Base-by-base conservation (phyloP, 345 rosid species). In the Populus euphratica region DNA sequence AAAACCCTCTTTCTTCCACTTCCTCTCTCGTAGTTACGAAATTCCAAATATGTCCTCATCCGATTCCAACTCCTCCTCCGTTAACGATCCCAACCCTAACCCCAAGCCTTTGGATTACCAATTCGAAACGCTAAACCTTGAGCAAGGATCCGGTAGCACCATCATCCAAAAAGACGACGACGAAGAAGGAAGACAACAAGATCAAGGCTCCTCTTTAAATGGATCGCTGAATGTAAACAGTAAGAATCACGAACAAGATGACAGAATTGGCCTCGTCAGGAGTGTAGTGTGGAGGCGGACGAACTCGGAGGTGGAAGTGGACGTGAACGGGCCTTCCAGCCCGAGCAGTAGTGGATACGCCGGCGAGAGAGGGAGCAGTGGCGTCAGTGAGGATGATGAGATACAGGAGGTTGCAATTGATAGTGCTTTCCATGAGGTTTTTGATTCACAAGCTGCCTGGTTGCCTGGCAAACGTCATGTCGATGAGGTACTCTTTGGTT, bases 271-370 rank as follows among this genome's bases (percentile, higher is more conserved):
- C 33, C 82, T 76, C 59, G 77, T 44, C 10, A 75, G 74, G 75
- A 47, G 83, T 59, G 81, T 73, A 21, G 75, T 66, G 27, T 78
- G 81, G 82, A 38, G 79, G 74, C 83, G 87, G 84, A 80, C 74
- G 80, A 89, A 85, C 72, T 84, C 85, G 80, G 93, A 86, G 78
- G 75, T 86, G 56, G 91, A 90, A 80, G 89, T 84, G 82, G 94
- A 86, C 44, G 86, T 84, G 82, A 92, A 86, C 44, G 86, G 82
- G 70, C 90, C 87, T 72, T 78, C 86, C 44, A 93, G 97, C 79
- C 95, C 99, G 27, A 90, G 93, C 65, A 96, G 97, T 70, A 93
- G 99, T 43, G 98, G 99, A 12, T 96, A 93, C 73, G 99, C 93
- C 4, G 98, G 94, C 33, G 98, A 86, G 89, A 90, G 95, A 89